Evolutionary conservation across 257 asterid species (phyloP).

Genomic region (Solanum habrochaites): DNA sequence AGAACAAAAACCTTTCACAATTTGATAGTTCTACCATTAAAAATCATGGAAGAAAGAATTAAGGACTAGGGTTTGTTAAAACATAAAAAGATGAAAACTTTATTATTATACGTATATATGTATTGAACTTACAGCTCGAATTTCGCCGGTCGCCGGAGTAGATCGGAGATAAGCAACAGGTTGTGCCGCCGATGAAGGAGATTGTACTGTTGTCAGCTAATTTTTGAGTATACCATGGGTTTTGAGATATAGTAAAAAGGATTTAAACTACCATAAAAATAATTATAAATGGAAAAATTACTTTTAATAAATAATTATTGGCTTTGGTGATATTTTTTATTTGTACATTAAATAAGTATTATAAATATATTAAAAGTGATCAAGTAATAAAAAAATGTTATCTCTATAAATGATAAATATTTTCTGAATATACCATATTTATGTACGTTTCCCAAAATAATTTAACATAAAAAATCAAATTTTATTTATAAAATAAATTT

Average conservation of each 20-base stretch:
- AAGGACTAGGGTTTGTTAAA: not conserved
- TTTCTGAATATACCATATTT: too few species aligned
- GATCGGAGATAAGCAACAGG: not conserved
- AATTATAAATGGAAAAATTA: too few species aligned
- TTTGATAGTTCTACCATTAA: not conserved
- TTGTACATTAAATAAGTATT: too few species aligned
- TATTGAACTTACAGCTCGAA: not conserved
- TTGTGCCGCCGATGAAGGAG: not conserved
- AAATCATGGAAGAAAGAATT: not conserved
- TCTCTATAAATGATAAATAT: too few species aligned
- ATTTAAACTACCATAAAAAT: not conserved
- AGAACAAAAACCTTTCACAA: not conserved
- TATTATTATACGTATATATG: not conserved
- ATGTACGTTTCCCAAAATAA: too few species aligned
- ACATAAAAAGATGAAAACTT: not conserved
- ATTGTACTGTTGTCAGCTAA: not conserved
- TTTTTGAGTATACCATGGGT: not conserved
- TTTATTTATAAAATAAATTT: too few species aligned
- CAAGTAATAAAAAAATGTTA: too few species aligned
- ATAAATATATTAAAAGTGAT: too few species aligned
- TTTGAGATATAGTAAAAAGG: not conserved
- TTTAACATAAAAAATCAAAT: too few species aligned
- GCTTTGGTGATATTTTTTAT: too few species aligned
- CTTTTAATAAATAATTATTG: too few species aligned
- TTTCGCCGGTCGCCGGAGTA: not conserved